phyloP scores from a whole-genome alignment of 345 rosid species.

The Melaleuca alternifolia region DNA sequence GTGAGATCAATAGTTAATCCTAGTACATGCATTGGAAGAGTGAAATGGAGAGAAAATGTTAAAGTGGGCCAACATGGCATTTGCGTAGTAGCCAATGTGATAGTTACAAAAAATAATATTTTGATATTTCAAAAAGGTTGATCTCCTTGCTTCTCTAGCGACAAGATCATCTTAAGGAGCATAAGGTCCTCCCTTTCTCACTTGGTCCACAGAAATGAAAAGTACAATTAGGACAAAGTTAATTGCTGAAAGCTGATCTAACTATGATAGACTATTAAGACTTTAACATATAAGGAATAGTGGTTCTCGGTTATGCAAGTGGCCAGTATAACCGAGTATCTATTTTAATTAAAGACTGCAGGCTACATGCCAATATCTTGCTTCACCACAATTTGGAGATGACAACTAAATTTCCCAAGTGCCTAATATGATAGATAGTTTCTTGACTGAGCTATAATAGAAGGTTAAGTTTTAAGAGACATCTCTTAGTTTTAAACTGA shows the following conservation, averaged over 20 bases:
- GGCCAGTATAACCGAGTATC: rapidly evolving
- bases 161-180: background rate
- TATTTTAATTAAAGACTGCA: background rate
- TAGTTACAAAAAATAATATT: background rate
- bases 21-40: background rate
- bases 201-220: background rate
- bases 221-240: background rate
- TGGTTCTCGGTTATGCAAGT: background rate
- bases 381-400: background rate
- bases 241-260: background rate
- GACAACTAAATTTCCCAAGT: background rate
- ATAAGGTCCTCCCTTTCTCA: background rate
- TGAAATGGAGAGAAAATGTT: slow-evolving; percentile 12
- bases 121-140: background rate
- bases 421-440: background rate
- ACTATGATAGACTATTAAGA: background rate
- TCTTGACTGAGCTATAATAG: background rate
- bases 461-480: background rate
- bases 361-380: background rate
- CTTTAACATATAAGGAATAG: background rate
- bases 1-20: background rate
- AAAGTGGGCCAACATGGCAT: background rate
- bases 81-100: rapidly evolving
- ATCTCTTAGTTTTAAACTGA: background rate
- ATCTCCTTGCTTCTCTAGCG: background rate